Conservation (phyloP, 345 rosid species). For the Euphorbia tirucalli region DNA sequence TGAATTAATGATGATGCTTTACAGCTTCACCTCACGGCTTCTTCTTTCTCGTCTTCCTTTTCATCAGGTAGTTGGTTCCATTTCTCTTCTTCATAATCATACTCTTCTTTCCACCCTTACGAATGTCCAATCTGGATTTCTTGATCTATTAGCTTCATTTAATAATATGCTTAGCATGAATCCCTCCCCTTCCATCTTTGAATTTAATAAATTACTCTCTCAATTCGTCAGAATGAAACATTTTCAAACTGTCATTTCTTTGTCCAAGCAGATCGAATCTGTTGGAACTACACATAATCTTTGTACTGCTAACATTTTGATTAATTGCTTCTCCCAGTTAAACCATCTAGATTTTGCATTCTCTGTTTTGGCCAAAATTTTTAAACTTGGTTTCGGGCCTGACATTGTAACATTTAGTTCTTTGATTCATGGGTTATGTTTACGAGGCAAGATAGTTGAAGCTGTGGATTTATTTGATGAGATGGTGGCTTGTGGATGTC, state of each 20-base stretch:
- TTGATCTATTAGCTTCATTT: background rate
- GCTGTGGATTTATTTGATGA: background rate
- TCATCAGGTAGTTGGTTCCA: too few species aligned
- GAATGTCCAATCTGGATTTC: background rate
- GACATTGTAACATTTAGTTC: background rate
- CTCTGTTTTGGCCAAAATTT: background rate
- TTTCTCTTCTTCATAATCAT: too few species aligned
- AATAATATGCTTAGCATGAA: background rate
- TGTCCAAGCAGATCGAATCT: background rate
- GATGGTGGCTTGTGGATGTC: background rate
- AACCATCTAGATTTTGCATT: background rate
- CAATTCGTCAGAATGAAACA: background rate
- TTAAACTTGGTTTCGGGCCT: constrained; percentile 2
- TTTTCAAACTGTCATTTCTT: background rate
- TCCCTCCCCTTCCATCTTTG: background rate
- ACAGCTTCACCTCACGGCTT: too few species aligned
- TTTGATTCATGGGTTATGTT: background rate
- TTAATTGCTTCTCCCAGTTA: background rate
- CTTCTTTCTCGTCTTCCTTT: too few species aligned
- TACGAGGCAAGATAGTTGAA: background rate
- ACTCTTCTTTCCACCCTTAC: too few species aligned
- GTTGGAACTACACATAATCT: background rate
- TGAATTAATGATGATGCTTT: too few species aligned
- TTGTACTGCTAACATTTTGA: background rate
- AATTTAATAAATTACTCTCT: background rate